These are phyloP conservation scores for Marsdenia floribunda DNA, from an alignment of 257 asterid genomes.

Conservation along the genomic window DNA sequence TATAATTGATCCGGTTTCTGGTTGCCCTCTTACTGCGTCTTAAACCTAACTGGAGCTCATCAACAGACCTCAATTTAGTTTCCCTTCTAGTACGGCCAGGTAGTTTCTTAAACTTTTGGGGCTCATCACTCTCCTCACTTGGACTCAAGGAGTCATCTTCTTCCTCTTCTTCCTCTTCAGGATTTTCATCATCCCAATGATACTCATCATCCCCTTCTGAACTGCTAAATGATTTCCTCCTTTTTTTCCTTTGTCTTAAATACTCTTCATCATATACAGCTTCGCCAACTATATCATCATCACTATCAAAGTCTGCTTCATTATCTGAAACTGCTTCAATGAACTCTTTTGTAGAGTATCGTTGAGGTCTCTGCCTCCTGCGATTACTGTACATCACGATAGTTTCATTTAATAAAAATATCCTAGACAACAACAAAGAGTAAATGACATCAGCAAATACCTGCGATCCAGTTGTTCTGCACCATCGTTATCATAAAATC, in stretches of 20 bases:
- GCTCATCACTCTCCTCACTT: slow-evolving; percentile 62
- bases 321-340: slow-evolving; percentile 68
- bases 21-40: slow-evolving; percentile 90
- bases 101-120: slow-evolving; percentile 36
- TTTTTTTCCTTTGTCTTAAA: slow-evolving; percentile 53
- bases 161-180: slow-evolving; percentile 83
- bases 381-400: slow-evolving; percentile 50
- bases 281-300: slow-evolving; percentile 93
- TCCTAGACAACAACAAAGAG: slow-evolving; percentile 2
- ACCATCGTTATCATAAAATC: slow-evolving; percentile 41
- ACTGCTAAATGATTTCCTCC: slow-evolving; percentile 69
- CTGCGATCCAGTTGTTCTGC: slow-evolving; percentile 61
- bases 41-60: slow-evolving; percentile 57
- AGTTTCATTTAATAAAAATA: slow-evolving; percentile 8
- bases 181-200: slow-evolving; percentile 64
- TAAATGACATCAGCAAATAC: slow-evolving; percentile 28
- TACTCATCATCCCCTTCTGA: slow-evolving; percentile 94
- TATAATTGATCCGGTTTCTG: slow-evolving; percentile 64
- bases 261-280: slow-evolving; percentile 89
- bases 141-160: slow-evolving; percentile 49
- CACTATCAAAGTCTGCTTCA: slow-evolving; percentile 78
- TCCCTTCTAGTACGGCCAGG: slow-evolving; percentile 68
- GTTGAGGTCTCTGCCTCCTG: slow-evolving; percentile 76
- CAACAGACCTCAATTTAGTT: slow-evolving; percentile 60
- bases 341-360: slow-evolving; percentile 64